phyloP scores from a whole-genome alignment of 768 basidiomycete species.

The Lenzites betulinus region DNA sequence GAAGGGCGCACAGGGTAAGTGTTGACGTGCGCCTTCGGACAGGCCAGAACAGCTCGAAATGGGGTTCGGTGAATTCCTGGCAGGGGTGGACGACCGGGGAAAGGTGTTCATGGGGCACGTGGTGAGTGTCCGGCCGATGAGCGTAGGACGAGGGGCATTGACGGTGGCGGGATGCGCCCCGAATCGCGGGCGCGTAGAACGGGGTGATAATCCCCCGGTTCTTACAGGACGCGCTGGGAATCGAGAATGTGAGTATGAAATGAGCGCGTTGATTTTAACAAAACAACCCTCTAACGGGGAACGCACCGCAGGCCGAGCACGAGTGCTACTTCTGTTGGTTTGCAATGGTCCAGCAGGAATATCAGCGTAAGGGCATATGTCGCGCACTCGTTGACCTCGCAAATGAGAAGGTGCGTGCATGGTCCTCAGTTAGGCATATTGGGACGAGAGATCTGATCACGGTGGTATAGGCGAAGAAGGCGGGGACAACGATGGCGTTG shows the following conservation, averaged over 20 bases:
- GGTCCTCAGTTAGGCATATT: neutral
- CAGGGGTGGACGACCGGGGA: neutral
- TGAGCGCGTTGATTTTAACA: neutral
- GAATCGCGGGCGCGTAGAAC: neutral
- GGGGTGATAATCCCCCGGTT: neutral
- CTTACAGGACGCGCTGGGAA: neutral
- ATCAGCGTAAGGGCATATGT: slow-evolving; percentile 19
- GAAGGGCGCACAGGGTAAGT: neutral
- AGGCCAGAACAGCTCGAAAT: neutral
- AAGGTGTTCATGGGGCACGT: neutral
- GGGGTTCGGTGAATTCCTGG: neutral
- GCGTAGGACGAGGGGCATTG: no score
- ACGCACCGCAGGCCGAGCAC: slow-evolving; percentile 3
- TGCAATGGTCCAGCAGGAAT: slow-evolving; percentile 20
- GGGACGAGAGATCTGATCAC: neutral
- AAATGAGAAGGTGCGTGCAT: slow-evolving; percentile 8
- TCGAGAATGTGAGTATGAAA: neutral
- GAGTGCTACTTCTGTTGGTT: slow-evolving; percentile 21
- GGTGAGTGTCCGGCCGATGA: no score
- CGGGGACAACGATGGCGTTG: neutral
- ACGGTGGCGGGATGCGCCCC: no score
- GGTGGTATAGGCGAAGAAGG: neutral
- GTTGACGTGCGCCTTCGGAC: neutral
- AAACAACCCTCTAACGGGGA: neutral
- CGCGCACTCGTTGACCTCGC: slow-evolving; percentile 13